Evolutionary conservation across 1,284 basidiomycete genomes (phyloP), one percentile per base, ranked within the genome.

Genomic region (Mycena citricolor): DNA sequence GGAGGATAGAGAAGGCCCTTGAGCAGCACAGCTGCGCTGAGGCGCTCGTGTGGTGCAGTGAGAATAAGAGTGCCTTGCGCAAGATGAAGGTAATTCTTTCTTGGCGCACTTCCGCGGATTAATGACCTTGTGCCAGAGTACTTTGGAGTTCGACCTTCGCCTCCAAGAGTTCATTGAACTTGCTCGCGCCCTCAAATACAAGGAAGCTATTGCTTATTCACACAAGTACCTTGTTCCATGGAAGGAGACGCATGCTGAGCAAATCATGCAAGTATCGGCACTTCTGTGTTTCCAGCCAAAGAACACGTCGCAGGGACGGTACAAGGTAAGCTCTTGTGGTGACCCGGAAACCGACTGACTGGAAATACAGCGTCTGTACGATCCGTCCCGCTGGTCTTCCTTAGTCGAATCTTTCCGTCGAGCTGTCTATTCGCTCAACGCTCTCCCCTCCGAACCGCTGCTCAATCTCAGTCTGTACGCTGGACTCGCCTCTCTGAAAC

Each of bases 141-240:
- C 92, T 12, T 78, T 99, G 32, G 97, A 99, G 69, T 97, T 98
- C 63, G 90, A 94, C 48, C 79, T 99, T 22, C 81, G 97, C 16
- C 71, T 97, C 33, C 97, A 99, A 67, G 94, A 98, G 66, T 98
- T 89, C 62, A 92, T 99, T 57, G 97, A 99, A 65, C 75, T 98
- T 7, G 81, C 84, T 26, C 74, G 94, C 31, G 69, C 73, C 12
- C 66, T 78, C n/a, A 83, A 83, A 59, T 74, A 71, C 5, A 58
- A 71, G 24, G 85, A 89, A 37, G 97, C 97, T 2, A 94, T 98
- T 51, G 72, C 77, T 1, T 97, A 99, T 64, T 76, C 81, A 14
- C 79, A 81, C 59, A 93, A 90, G 62, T 75, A 98, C 59, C 76
- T 99, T 3, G 66, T 86, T 4, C 61, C 80, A n/a, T 93, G 91